A percentile compares a stretch with the other conserved stretches of the same genome.
phyloP scores from a whole-genome alignment of 306 rosid species.

The Canavalia ensiformis region DNA sequence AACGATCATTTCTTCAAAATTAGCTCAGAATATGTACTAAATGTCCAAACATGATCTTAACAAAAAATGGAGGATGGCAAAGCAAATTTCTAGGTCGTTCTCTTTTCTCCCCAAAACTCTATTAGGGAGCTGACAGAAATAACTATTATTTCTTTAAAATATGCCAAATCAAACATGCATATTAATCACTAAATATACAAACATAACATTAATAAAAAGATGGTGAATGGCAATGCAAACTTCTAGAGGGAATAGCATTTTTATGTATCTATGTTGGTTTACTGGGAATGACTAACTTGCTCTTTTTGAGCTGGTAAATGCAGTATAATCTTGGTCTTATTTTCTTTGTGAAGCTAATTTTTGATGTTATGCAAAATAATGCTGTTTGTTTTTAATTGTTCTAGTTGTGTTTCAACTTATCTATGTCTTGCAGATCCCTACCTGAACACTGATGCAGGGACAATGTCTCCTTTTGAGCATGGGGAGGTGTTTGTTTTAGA shows the following conservation, averaged over 20 bases:
- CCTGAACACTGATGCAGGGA: slow-evolving; percentile 85
- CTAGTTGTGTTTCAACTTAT: slow-evolving; percentile 35
- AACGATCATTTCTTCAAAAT: too few relatives aligned
- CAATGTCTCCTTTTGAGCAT: slow-evolving; percentile 93
- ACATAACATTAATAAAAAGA: not conserved
- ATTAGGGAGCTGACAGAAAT: too few relatives aligned
- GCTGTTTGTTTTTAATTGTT: slow-evolving; percentile 16
- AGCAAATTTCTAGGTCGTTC: too few relatives aligned
- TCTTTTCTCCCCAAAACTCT: too few relatives aligned
- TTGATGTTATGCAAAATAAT: slow-evolving; percentile 17
- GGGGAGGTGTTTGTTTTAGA: slow-evolving; percentile 90
- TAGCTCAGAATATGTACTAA: too few relatives aligned
- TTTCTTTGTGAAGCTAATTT: slow-evolving; percentile 11
- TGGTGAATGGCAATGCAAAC: not conserved
- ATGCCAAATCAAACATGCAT: not conserved
- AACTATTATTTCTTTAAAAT: not conserved
- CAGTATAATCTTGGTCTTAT: not conserved
- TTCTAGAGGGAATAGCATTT: not conserved
- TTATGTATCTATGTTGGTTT: not conserved
- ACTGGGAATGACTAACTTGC: not conserved
- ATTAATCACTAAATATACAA: too few relatives aligned
- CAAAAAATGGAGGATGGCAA: too few relatives aligned
- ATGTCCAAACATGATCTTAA: too few relatives aligned
- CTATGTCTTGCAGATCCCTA: slow-evolving; percentile 71
- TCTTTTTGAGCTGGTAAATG: slow-evolving; percentile 20